Evolutionary conservation across 192 early-diverging fungal genomes (phyloP).

Genomic region (Fimicolochytrium jonesii): DNA sequence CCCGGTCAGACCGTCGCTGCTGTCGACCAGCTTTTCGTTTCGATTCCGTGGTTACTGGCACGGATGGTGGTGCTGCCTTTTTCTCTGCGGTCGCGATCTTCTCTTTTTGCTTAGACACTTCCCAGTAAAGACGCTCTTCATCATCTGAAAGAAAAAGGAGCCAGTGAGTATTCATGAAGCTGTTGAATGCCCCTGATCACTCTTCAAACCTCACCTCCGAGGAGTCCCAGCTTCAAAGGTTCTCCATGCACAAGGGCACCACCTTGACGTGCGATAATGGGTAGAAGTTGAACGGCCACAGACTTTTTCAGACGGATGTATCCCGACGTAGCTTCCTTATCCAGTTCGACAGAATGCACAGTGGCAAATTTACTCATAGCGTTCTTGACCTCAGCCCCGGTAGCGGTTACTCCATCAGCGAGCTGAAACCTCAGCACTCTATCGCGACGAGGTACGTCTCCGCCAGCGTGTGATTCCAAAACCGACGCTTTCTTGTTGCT

Average conservation of each 20-base stretch:
- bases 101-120: background rate
- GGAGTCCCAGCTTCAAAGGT: background rate
- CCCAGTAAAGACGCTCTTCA: slow-evolving; percentile 27
- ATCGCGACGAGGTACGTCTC: slow-evolving; percentile 1
- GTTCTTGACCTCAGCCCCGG: background rate
- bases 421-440: slow-evolving; percentile 12
- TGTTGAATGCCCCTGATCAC: background rate
- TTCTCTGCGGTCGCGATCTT: background rate
- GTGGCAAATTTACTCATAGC: slow-evolving; percentile 5
- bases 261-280: slow-evolving; percentile 6
- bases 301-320: slow-evolving; percentile 14
- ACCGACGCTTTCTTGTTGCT: background rate
- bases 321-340: background rate
- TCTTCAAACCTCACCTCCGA: slow-evolving; percentile 9
- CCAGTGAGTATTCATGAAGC: background rate
- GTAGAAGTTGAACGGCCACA: slow-evolving; percentile 13
- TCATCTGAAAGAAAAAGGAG: background rate
- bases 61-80: background rate
- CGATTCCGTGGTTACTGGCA: background rate
- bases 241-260: slow-evolving; percentile 14
- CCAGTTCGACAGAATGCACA: slow-evolving; percentile 12
- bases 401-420: background rate
- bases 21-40: background rate
- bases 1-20: background rate
- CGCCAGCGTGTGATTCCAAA: slow-evolving; percentile 10